A percentile compares a stretch with the other conserved stretches of the same genome.
Conservation (phyloP, 495 filamentous ascomycete genomes). For the Tuber borchii region DNA sequence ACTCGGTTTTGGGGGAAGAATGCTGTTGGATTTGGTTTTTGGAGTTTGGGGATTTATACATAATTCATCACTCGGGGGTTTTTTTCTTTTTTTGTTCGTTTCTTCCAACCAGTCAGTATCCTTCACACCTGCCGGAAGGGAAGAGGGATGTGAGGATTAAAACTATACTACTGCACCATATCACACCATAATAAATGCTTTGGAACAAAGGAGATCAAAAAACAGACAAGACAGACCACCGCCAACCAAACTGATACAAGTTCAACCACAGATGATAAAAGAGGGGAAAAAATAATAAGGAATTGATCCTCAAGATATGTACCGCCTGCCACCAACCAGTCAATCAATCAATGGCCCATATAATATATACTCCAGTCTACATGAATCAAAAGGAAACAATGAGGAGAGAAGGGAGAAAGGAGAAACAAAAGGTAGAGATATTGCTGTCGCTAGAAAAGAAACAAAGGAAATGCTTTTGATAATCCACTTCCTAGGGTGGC, state of each 20-base stretch:
- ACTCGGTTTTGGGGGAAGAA: not conserved
- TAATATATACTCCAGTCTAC: slow-evolving; percentile 4
- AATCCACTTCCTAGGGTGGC: not conserved
- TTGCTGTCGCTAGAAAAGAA: not conserved
- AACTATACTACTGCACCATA: not conserved
- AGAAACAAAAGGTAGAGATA: not conserved
- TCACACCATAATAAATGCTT: not conserved
- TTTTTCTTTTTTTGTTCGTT: not conserved
- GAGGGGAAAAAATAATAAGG: not conserved
- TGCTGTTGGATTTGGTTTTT: not conserved
- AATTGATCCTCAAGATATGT: not conserved
- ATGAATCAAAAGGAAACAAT: not conserved
- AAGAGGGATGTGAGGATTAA: not conserved
- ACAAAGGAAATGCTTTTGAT: not conserved
- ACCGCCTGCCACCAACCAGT: not conserved
- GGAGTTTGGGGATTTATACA: not conserved
- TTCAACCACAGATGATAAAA: not conserved
- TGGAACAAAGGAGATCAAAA: not conserved
- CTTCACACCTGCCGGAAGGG: not conserved
- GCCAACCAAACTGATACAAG: not conserved
- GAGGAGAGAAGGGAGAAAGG: not conserved
- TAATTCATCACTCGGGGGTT: not conserved
- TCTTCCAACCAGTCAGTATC: not conserved
- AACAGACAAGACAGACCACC: not conserved
- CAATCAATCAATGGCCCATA: not conserved